Conservation (phyloP, 2,329 filamentous ascomycete genomes). For the Mariannaea sp. region DNA sequence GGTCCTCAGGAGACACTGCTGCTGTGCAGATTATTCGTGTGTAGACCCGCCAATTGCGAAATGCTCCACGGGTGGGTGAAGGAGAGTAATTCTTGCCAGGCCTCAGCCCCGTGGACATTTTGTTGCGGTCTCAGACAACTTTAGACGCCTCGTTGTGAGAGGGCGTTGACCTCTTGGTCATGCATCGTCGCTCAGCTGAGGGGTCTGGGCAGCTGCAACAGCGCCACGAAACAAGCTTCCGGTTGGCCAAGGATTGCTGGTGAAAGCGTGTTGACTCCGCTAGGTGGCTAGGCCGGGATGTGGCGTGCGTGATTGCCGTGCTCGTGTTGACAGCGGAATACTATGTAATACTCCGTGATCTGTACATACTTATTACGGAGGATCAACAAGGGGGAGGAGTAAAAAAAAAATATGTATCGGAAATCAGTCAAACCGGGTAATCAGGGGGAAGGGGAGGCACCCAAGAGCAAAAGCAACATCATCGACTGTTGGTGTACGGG, state of each 20-base stretch:
- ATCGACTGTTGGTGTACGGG: conserved; percentile 1
- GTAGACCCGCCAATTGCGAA: too few relatives aligned
- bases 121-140: conserved; percentile 1
- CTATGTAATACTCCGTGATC: too few relatives aligned
- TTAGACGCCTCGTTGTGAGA: neutral
- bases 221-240: conserved; percentile 11
- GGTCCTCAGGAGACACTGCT: too few relatives aligned
- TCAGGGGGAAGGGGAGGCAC: too few relatives aligned
- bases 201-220: conserved; percentile 13
- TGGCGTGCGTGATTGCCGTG: conserved; percentile 5
- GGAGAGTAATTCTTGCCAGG: conserved; percentile 2
- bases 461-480: conserved; percentile 4
- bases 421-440: conserved; percentile 3
- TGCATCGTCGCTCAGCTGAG: conserved; percentile 6
- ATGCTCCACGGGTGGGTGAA: neutral
- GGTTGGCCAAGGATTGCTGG: conserved; percentile 7
- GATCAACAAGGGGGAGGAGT: too few relatives aligned
- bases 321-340: too few relatives aligned
- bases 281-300: conserved; percentile 2
- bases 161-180: neutral
- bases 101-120: neutral
- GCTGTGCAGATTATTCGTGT: too few relatives aligned
- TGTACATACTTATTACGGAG: conserved; percentile 18
- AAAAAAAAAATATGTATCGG: too few relatives aligned
- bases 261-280: conserved; percentile 7